These are phyloP conservation scores for Plasmodium fragile DNA, from an alignment of 169 alveolate species.

Conservation along the genomic window DNA sequence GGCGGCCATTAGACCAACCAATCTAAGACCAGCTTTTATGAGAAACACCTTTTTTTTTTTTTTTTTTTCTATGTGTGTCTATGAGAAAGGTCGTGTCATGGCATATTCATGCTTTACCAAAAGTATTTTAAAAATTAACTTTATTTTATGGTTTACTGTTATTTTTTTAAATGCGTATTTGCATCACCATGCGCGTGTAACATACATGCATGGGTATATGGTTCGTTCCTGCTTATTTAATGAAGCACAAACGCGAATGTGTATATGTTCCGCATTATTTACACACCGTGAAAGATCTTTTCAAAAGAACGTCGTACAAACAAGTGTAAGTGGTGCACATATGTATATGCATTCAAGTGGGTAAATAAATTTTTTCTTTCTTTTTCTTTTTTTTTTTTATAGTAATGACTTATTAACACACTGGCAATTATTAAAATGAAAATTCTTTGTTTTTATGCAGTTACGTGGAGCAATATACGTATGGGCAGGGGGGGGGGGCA, in stretches of 20 bases:
- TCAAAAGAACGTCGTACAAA: conserved; percentile 7
- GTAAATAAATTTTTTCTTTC: conserved; percentile 17
- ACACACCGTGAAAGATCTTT: conserved; percentile 15
- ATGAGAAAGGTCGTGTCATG: background rate
- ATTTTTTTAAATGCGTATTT: conserved; percentile 6
- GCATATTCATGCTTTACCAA: conserved; percentile 14
- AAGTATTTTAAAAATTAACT: conserved; percentile 37
- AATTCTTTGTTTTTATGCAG: conserved; percentile 30
- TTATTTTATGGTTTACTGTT: conserved; percentile 14
- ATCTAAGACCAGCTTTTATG: background rate
- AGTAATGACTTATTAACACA: conserved; percentile 49
- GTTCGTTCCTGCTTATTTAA: conserved; percentile 37
- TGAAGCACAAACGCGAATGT: background rate
- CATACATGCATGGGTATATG: conserved; percentile 11
- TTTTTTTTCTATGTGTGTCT: background rate
- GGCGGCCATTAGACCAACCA: background rate
- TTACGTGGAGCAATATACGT: background rate
- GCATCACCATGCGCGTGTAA: background rate
- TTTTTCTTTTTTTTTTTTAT: conserved; percentile 21
- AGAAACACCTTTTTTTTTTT: conserved; percentile 3
- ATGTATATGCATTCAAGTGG: background rate
- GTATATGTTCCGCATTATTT: background rate
- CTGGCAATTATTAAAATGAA: conserved; percentile 17
- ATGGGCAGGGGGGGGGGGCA: background rate
- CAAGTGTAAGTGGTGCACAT: conserved; percentile 13